These are phyloP conservation scores for Schwanniomyces occidentalis DNA, from an alignment of 805 yeast genomes.

Conservation along the genomic window DNA sequence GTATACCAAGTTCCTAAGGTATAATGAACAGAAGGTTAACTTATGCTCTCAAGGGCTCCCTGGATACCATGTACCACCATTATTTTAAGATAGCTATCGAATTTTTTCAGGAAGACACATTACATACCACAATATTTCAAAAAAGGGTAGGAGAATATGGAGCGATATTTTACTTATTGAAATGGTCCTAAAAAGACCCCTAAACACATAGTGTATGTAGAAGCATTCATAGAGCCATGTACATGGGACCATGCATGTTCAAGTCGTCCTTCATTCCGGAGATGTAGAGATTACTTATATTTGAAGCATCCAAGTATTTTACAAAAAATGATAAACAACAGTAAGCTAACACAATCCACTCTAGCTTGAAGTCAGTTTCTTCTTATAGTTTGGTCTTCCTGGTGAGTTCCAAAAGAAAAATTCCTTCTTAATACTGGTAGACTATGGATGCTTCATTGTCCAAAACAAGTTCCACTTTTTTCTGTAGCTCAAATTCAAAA, in stretches of 20 bases:
- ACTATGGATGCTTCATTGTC: conserved; percentile 1
- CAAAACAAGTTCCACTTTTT: conserved; percentile 2
- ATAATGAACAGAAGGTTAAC: conserved; percentile 6
- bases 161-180: conserved; percentile 9
- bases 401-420: conserved; percentile 5
- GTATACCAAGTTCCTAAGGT: conserved; percentile 9
- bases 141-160: conserved; percentile 11
- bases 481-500: neutral
- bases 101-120: conserved; percentile 11
- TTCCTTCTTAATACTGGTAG: neutral
- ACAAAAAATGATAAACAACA: conserved; percentile 5
- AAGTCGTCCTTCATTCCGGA: conserved; percentile 34
- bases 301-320: conserved; percentile 3
- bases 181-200: conserved; percentile 8
- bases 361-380: conserved; percentile 4
- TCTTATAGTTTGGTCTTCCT: neutral
- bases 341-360: conserved; percentile 4
- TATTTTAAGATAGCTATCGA: neutral
- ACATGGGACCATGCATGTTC: conserved; percentile 25
- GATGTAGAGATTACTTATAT: conserved; percentile 25
- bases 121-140: conserved; percentile 27
- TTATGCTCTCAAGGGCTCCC: conserved; percentile 6
- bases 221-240: conserved; percentile 22
- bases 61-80: conserved; percentile 3
- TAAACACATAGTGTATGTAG: conserved; percentile 17